Conservation (phyloP, 73 alveolate species). For the Paramecium biaurelia region DNA sequence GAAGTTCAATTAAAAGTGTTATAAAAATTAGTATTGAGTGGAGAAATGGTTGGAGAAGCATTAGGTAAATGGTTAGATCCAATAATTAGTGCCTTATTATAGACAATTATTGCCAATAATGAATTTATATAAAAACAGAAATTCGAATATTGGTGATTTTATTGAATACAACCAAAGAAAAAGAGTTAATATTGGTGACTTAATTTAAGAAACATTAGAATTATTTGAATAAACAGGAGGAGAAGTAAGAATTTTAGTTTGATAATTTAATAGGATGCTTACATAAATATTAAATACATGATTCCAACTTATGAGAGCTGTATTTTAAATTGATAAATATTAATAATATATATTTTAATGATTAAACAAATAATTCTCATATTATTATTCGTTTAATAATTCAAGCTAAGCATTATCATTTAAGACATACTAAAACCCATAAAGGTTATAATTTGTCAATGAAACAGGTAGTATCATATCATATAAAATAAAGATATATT, state of each 20-base stretch:
- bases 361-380: too few species aligned
- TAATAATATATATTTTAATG: not conserved
- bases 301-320: constrained; percentile 99
- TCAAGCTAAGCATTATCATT: too few species aligned
- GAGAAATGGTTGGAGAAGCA: constrained; percentile 99
- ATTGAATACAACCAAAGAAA: constrained; percentile 98
- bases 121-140: constrained; percentile 94
- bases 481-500: too few species aligned
- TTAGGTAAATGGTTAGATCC: constrained; percentile 1
- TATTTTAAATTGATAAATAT: constrained; percentile 74
- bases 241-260: constrained; percentile 67
- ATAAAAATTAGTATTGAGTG: constrained; percentile 94
- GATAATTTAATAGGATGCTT: constrained; percentile 89
- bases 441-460: too few species aligned
- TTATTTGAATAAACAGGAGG: constrained; percentile 97
- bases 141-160: constrained; percentile 93
- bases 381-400: too few species aligned
- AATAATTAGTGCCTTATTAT: constrained; percentile 96
- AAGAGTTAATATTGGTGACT: constrained; percentile 89
- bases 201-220: constrained; percentile 95
- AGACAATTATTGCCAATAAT: constrained; percentile 98
- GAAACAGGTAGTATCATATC: too few species aligned
- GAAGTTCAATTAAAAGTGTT: constrained; percentile 95
- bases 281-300: constrained; percentile 99
- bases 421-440: too few species aligned